Evolutionary conservation across 75 land plant species (phyloP).

Genomic region (Cunninghamia lanceolata): DNA sequence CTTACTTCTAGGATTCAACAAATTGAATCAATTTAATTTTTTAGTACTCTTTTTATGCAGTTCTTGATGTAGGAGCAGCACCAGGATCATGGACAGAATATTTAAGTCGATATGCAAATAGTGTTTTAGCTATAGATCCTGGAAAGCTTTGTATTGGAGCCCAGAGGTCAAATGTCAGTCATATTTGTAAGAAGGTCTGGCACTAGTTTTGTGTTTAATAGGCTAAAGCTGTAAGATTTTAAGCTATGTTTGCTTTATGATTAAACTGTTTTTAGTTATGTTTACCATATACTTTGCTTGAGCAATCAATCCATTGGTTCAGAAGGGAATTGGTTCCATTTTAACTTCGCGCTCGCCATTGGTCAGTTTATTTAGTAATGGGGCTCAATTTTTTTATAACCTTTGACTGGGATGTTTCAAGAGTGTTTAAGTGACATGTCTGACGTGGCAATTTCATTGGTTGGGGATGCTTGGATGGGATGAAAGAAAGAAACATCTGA

Average conservation of each 20-base stretch:
- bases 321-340: neutral
- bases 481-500: no score
- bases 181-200: constrained; percentile 24
- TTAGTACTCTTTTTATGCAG: constrained; percentile 4
- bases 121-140: constrained; percentile 23
- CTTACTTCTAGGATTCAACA: neutral
- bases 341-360: no score
- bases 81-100: constrained; percentile 29
- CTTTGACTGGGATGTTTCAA: no score
- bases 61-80: constrained; percentile 26
- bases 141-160: constrained; percentile 11
- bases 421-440: no score
- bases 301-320: neutral
- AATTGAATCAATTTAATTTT: neutral
- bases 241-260: neutral
- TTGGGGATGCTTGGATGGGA: no score
- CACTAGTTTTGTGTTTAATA: neutral
- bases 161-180: constrained; percentile 15
- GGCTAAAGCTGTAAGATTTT: neutral
- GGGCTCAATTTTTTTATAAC: no score
- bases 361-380: no score
- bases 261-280: neutral
- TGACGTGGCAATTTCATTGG: no score
- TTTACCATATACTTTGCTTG: neutral
- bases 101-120: constrained; percentile 10